Evolutionary conservation across 352 stramenopile species (phyloP).

Genomic region (Aphanomyces stellatus): DNA sequence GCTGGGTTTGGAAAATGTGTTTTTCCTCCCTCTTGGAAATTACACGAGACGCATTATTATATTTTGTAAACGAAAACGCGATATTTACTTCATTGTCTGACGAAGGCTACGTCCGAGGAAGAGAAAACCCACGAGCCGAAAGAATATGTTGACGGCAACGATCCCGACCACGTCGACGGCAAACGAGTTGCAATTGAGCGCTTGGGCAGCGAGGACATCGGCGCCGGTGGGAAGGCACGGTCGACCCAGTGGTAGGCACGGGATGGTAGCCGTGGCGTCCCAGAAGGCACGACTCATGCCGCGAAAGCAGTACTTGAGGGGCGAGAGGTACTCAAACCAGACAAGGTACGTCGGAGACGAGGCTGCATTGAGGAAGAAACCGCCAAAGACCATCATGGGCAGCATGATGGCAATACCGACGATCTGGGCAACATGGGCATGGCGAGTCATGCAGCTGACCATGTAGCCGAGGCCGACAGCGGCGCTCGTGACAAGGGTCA

Average conservation of each 20-base stretch:
- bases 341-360: constrained; percentile 32
- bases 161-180: background rate
- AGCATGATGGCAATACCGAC: constrained; percentile 31
- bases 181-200: background rate
- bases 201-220: background rate
- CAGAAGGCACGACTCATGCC: constrained; percentile 17
- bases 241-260: background rate
- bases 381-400: constrained; percentile 37
- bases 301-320: constrained; percentile 29
- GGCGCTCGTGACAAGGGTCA: constrained; percentile 31
- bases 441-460: constrained; percentile 31
- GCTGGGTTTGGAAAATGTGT: too few species aligned
- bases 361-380: constrained; percentile 33
- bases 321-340: constrained; percentile 40
- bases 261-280: background rate
- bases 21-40: too few species aligned
- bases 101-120: background rate
- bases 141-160: constrained; percentile 10
- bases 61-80: too few species aligned
- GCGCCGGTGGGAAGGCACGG: background rate
- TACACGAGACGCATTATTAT: too few species aligned
- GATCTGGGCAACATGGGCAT: constrained; percentile 28
- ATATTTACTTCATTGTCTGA: too few species aligned
- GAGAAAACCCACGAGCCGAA: constrained; percentile 1
- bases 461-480: constrained; percentile 31